A percentile compares a stretch with the other conserved stretches of the same genome.
Evolutionary conservation across 768 basidiomycete species (phyloP).

Genomic region (Russula ochroleuca): DNA sequence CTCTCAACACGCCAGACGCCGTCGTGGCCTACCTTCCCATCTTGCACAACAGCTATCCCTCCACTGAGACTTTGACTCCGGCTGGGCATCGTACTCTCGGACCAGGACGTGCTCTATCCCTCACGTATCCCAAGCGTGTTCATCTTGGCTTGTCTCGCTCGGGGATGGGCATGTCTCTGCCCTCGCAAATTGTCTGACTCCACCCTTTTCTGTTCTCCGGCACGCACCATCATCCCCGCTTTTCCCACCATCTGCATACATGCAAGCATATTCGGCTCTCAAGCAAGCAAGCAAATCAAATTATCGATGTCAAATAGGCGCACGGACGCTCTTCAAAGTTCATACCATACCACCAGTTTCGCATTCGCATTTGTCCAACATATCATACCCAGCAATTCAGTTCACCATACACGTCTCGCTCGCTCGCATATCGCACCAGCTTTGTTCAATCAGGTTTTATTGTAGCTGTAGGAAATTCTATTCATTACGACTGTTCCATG

Average conservation of each 20-base stretch:
- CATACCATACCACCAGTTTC: not conserved
- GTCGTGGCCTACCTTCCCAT: not conserved
- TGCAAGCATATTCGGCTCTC: not conserved
- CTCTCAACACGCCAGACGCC: not conserved
- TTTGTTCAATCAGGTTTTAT: not conserved
- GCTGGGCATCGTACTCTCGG: not conserved
- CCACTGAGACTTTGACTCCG: too few species aligned
- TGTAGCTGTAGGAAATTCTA: slow-evolving; percentile 16
- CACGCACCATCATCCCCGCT: not conserved
- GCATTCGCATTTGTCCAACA: not conserved
- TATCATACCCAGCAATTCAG: not conserved
- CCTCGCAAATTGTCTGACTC: not conserved
- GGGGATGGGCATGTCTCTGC: not conserved
- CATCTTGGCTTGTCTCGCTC: not conserved
- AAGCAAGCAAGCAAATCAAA: not conserved
- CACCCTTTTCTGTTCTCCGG: not conserved
- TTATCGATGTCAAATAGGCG: not conserved
- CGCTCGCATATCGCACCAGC: not conserved
- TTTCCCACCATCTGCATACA: not conserved
- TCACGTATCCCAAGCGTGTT: not conserved
- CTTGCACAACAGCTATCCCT: not conserved
- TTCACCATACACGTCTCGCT: not conserved
- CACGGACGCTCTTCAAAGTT: slow-evolving; percentile 1
- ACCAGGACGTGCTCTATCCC: not conserved
- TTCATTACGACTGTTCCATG: slow-evolving; percentile 25